phyloP scores from a whole-genome alignment of 2,329 filamentous ascomycete species.

The Ambrosiella beaveri region DNA sequence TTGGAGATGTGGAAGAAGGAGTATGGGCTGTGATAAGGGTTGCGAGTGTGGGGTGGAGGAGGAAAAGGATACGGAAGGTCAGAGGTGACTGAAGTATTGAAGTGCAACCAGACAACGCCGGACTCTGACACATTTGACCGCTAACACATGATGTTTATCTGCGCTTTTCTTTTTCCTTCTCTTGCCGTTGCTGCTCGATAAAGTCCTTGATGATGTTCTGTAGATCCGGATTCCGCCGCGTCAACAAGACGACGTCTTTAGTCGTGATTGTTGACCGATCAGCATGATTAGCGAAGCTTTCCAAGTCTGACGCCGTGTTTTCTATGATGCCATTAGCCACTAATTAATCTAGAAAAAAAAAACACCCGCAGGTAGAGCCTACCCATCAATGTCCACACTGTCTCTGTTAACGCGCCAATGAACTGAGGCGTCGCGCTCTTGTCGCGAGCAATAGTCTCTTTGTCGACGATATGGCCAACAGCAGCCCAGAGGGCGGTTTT shows the following conservation, averaged over 20 bases:
- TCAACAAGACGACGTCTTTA: slow-evolving; percentile 75
- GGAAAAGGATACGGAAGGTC: background rate
- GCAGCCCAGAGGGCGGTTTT: slow-evolving; percentile 75
- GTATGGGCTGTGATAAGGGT: slow-evolving; percentile 18
- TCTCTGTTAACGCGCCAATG: slow-evolving; percentile 69
- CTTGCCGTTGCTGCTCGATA: slow-evolving; percentile 42
- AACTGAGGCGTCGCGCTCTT: slow-evolving; percentile 85
- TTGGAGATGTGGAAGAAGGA: slow-evolving; percentile 38
- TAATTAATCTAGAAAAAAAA: background rate
- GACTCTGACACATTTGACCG: background rate
- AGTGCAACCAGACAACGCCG: background rate
- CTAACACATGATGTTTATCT: background rate
- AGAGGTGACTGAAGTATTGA: background rate
- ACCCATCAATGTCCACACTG: slow-evolving; percentile 81
- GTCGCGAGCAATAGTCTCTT: slow-evolving; percentile 44
- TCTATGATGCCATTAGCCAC: slow-evolving; percentile 19
- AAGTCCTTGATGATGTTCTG: slow-evolving; percentile 56
- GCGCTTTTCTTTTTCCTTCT: slow-evolving; percentile 16
- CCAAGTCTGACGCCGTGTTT: slow-evolving; percentile 38
- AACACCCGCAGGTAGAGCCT: slow-evolving; percentile 16
- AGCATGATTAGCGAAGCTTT: slow-evolving; percentile 53
- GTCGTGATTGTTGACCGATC: slow-evolving; percentile 63
- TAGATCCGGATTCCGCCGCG: slow-evolving; percentile 72
- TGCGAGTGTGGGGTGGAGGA: background rate
- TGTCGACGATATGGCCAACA: slow-evolving; percentile 75